phyloP scores from a whole-genome alignment of 1,284 basidiomycete genomes.

The Agaricales sp. region DNA sequence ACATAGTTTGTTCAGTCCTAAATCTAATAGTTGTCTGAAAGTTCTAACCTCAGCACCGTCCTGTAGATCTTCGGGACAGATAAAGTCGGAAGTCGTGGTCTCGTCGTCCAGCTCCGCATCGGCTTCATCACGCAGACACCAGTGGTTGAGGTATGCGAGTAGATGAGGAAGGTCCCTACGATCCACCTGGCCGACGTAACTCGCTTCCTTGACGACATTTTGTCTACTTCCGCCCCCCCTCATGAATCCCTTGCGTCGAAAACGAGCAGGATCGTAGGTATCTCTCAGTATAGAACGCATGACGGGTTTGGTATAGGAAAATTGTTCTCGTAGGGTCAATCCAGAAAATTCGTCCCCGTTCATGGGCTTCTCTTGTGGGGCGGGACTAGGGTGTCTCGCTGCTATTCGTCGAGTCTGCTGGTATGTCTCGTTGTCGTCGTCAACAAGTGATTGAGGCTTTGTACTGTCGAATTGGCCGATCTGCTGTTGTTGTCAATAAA shows the following conservation, averaged over 20 bases:
- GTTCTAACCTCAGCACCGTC: no score
- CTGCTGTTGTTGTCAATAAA: conserved; percentile 18
- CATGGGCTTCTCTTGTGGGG: conserved; percentile 27
- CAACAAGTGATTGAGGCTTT: conserved; percentile 27
- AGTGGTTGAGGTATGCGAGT: conserved; percentile 33
- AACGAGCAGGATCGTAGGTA: conserved; percentile 39
- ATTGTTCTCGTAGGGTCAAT: conserved; percentile 45
- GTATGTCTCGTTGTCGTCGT: conserved; percentile 30
- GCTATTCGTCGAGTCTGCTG: conserved; percentile 11
- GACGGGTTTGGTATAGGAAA: conserved; percentile 53
- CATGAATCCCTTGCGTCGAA: conserved; percentile 43
- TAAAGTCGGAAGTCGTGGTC: background rate
- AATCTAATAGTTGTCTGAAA: no score
- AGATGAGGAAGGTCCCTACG: conserved; percentile 38
- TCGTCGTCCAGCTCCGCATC: conserved; percentile 7
- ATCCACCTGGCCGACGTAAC: conserved; percentile 42
- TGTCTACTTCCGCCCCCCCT: conserved; percentile 40
- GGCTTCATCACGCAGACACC: conserved; percentile 38
- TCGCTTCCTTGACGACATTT: conserved; percentile 33
- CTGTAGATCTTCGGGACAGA: no score
- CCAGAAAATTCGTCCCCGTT: conserved; percentile 28
- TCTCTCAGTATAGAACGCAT: conserved; percentile 46
- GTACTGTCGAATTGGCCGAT: conserved; percentile 43
- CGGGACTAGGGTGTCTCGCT: conserved; percentile 18
- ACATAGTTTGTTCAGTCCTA: no score